Evolutionary conservation across 2,329 filamentous ascomycete genomes (phyloP), one percentile per base, ranked within the genome.

Genomic region (Aspergillus arachidicola): DNA sequence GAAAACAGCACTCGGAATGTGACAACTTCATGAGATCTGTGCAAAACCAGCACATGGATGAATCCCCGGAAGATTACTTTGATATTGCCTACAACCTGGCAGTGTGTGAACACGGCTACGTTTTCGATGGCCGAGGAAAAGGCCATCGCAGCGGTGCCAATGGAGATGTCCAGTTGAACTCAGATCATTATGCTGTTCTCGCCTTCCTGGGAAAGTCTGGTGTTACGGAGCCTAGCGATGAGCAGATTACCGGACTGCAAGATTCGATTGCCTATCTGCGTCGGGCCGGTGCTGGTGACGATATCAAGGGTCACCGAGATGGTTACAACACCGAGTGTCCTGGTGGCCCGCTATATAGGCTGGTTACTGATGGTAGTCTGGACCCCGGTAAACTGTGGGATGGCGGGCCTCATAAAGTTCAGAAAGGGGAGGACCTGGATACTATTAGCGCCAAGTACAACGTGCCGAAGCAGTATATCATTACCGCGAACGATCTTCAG

Each of bases 131-230:
- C 0, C 57, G 59, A 14, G 62, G 59, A 1, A 54, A 55, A 36
- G 62, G 62, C 1, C 62, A 62, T 36, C 43, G 50, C 23, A 59
- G 50, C 21, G 59, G 62, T 1, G 59, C 59, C 32, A 64, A 64
- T 45, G 62, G 62, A 5, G 36, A 62, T 19, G 32, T 28, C 4
- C 34, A 28, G 12, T 30, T 64, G 21, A 64, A 64, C 16, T 53
- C 48, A n/a, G 36, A 64, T 5, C 62, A 64, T 28, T 64, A 64
- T 28, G 62, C 62, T 4, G 62, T 64, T 10, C 21, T 64, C 5
- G 59, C 59, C 12, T 64, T 64, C 23, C 43, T 64, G 0, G 62
- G 55, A 5, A 64, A 64, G 45, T 28, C 21, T 1, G 59, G 62
- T 2, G 16, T 64, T 23, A 59, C 32, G 6, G 38, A 62, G 21